These are phyloP conservation scores for Heritiera littoralis DNA, from an alignment of 345 rosid species.

Conservation along the genomic window DNA sequence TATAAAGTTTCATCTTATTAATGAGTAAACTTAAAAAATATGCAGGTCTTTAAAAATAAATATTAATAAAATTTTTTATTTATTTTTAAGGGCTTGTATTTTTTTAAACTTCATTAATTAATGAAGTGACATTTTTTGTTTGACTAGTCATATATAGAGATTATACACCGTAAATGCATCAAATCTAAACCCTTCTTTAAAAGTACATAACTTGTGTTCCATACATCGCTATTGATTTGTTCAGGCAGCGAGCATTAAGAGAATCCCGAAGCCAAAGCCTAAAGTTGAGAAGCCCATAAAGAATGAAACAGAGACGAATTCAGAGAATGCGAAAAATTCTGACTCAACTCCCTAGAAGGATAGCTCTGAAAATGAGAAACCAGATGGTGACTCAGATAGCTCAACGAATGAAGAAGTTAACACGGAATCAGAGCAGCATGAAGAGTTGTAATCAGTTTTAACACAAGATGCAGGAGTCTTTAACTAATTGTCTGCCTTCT, in stretches of 20 bases:
- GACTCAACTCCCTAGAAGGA: slow-evolving; percentile 39
- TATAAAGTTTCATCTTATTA: too few relatives aligned
- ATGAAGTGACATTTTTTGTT: too few relatives aligned
- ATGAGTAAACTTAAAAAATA: too few relatives aligned
- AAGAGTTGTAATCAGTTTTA: slow-evolving; percentile 56
- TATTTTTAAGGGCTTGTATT: too few relatives aligned
- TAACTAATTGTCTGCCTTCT: slow-evolving; percentile 8
- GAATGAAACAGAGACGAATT: slow-evolving; percentile 50
- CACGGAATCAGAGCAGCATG: slow-evolving; percentile 43
- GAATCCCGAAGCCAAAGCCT: slow-evolving; percentile 91
- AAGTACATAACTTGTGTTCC: background rate
- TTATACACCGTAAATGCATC: too few relatives aligned
- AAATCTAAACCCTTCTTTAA: too few relatives aligned
- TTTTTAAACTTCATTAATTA: too few relatives aligned
- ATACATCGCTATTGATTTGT: background rate
- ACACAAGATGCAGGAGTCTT: background rate
- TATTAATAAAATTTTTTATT: too few relatives aligned
- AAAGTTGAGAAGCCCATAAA: slow-evolving; percentile 72
- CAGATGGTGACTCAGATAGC: slow-evolving; percentile 32
- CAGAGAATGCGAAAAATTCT: slow-evolving; percentile 32
- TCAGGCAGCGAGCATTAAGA: slow-evolving; percentile 63
- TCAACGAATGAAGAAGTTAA: slow-evolving; percentile 16
- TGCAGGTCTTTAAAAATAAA: too few relatives aligned
- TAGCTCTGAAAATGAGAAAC: slow-evolving; percentile 24
- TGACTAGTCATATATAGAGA: too few relatives aligned